Evolutionary conservation across 176 grass and related monocot species (phyloP).

Genomic region (Zea luxurians): DNA sequence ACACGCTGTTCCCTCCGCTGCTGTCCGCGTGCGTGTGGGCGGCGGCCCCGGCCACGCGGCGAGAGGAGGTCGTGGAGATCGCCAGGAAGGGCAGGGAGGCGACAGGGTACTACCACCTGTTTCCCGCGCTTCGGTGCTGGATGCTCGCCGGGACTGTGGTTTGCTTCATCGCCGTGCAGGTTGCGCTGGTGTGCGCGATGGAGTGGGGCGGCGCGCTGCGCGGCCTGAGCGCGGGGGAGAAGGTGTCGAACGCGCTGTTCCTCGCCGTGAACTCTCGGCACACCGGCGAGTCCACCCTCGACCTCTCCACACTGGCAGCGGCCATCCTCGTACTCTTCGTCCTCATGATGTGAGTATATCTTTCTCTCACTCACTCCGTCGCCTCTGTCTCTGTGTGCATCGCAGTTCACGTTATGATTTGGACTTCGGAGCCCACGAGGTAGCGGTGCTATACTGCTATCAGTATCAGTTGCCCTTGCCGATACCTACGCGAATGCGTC

Average conservation of each 20-base stretch:
- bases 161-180: constrained; percentile 31
- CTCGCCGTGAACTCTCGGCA: constrained; percentile 61
- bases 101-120: constrained; percentile 51
- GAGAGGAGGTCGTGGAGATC: constrained; percentile 39
- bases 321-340: constrained; percentile 68
- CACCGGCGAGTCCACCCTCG: constrained; percentile 54
- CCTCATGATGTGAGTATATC: constrained; percentile 65
- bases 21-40: constrained; percentile 48
- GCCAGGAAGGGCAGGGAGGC: constrained; percentile 12
- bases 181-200: constrained; percentile 39
- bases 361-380: not conserved
- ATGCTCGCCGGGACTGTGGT: constrained; percentile 45
- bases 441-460: no score
- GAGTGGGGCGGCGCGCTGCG: constrained; percentile 51
- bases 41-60: constrained; percentile 26
- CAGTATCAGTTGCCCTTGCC: no score
- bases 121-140: constrained; percentile 45
- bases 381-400: no score
- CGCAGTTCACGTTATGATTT: no score
- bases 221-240: constrained; percentile 50
- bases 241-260: constrained; percentile 53
- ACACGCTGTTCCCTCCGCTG: constrained; percentile 55
- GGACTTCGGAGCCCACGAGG: no score
- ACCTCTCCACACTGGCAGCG: constrained; percentile 49
- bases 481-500: no score